A percentile compares a stretch with the other conserved stretches of the same genome.
Evolutionary conservation across 1,284 basidiomycete genomes (phyloP).

Genomic region (Trichosporon coremiiforme): DNA sequence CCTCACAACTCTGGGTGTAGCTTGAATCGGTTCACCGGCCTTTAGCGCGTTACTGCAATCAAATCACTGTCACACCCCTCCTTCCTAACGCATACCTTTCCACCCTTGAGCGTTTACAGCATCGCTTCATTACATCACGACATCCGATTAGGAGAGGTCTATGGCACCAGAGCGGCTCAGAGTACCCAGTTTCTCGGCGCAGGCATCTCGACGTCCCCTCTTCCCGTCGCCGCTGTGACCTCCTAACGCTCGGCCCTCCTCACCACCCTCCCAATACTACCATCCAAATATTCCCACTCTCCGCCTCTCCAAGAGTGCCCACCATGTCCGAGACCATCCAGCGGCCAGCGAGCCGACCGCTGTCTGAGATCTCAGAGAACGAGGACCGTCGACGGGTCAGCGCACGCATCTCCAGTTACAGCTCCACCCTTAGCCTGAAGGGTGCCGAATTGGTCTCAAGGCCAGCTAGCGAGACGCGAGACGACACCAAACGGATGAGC

Average conservation of each 20-base stretch:
- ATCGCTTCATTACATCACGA: conserved; percentile 6
- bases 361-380: conserved; percentile 35
- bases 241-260: conserved; percentile 7
- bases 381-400: conserved; percentile 29
- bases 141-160: not conserved
- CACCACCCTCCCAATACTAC: too few species aligned
- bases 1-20: not conserved
- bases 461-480: conserved; percentile 41
- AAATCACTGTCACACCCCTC: conserved; percentile 13
- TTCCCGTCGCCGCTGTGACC: conserved; percentile 5
- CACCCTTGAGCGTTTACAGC: not conserved
- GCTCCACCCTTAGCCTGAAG: conserved; percentile 30
- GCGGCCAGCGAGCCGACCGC: conserved; percentile 26
- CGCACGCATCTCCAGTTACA: conserved; percentile 31
- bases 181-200: not conserved
- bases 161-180: not conserved
- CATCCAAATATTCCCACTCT: too few species aligned
- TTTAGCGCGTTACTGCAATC: conserved; percentile 9
- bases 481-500: conserved; percentile 35
- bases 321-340: conserved; percentile 25
- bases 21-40: conserved; percentile 15
- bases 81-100: conserved; percentile 15
- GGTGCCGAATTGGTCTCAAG: conserved; percentile 29
- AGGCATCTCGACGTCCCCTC: not conserved
- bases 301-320: not conserved